phyloP scores from a whole-genome alignment of 2,329 filamentous ascomycete species.

The Corynespora cassiicola region DNA sequence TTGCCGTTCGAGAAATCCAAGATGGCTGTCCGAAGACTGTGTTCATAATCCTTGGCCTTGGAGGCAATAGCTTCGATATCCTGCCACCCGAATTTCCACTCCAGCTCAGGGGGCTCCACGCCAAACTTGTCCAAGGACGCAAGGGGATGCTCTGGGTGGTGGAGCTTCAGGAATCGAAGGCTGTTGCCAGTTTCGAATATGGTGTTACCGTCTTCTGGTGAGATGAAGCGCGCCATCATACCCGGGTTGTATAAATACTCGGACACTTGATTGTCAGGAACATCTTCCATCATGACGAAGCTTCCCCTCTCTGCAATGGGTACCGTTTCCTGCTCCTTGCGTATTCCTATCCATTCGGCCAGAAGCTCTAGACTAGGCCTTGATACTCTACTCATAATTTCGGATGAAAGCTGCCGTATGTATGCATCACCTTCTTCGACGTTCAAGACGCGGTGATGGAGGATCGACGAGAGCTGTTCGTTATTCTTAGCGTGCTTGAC shows the following conservation, averaged over 20 bases:
- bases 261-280: slow-evolving; percentile 23
- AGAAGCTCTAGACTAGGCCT: slow-evolving; percentile 71
- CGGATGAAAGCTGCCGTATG: slow-evolving; percentile 69
- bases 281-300: slow-evolving; percentile 38
- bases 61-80: slow-evolving; percentile 69
- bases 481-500: slow-evolving; percentile 52
- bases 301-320: slow-evolving; percentile 34
- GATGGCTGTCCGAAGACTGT: slow-evolving; percentile 41
- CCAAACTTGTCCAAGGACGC: slow-evolving; percentile 59
- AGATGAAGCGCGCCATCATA: slow-evolving; percentile 75
- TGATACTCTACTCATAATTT: slow-evolving; percentile 69
- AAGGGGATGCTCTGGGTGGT: slow-evolving; percentile 75
- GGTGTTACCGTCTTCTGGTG: slow-evolving; percentile 69
- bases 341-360: slow-evolving; percentile 77
- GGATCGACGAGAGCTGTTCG: slow-evolving; percentile 44
- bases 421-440: slow-evolving; percentile 69
- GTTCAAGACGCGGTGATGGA: slow-evolving; percentile 47
- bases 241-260: slow-evolving; percentile 69
- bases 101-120: slow-evolving; percentile 62
- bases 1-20: slow-evolving; percentile 27
- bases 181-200: slow-evolving; percentile 85
- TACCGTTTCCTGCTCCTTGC: slow-evolving; percentile 44
- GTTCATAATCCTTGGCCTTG: slow-evolving; percentile 63
- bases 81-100: slow-evolving; percentile 77
- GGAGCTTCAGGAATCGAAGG: slow-evolving; percentile 72